Percentiles rank a stretch among this genome's conserved stretches.
phyloP scores from a whole-genome alignment of 2,329 filamentous ascomycete genomes.

The Penicillium sp. region DNA sequence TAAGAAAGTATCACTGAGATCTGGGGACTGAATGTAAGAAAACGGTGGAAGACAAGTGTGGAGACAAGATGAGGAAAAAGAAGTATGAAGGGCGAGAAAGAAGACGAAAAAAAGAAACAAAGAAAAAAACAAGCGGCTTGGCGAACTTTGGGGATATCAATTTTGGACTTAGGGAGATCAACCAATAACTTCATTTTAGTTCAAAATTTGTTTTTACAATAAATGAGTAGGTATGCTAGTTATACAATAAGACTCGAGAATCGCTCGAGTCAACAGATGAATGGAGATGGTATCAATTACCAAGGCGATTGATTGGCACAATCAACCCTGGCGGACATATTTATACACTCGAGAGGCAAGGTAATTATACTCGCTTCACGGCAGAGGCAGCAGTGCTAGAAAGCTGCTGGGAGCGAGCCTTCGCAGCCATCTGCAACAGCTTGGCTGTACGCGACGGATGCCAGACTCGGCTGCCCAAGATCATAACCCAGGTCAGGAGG shows the following conservation, averaged over 20 bases:
- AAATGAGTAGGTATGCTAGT: conserved; percentile 9
- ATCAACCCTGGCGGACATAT: conserved; percentile 12
- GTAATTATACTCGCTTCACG: conserved; percentile 16
- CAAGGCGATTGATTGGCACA: conserved; percentile 2
- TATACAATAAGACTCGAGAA: conserved; percentile 19
- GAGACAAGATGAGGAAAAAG: background rate
- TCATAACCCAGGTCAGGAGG: conserved; percentile 74
- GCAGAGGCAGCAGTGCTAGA: conserved; percentile 26
- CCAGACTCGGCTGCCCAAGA: conserved; percentile 75
- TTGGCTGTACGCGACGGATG: conserved; percentile 65
- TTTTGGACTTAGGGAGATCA: background rate
- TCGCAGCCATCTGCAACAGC: conserved; percentile 52
- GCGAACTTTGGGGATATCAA: background rate
- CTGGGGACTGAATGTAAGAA: background rate
- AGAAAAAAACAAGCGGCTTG: background rate
- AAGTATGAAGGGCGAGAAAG: background rate
- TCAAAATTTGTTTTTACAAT: conserved; percentile 1
- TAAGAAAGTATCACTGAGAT: background rate
- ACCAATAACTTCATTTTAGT: background rate
- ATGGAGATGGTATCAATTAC: conserved; percentile 28
- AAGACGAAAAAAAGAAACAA: background rate
- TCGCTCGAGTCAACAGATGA: conserved; percentile 11
- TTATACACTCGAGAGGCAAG: conserved; percentile 12
- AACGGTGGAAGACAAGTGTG: background rate
- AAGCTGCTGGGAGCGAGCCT: conserved; percentile 32